Evolutionary conservation across 192 early-diverging fungal genomes (phyloP).

Genomic region (Thoreauomyces humboldtii): DNA sequence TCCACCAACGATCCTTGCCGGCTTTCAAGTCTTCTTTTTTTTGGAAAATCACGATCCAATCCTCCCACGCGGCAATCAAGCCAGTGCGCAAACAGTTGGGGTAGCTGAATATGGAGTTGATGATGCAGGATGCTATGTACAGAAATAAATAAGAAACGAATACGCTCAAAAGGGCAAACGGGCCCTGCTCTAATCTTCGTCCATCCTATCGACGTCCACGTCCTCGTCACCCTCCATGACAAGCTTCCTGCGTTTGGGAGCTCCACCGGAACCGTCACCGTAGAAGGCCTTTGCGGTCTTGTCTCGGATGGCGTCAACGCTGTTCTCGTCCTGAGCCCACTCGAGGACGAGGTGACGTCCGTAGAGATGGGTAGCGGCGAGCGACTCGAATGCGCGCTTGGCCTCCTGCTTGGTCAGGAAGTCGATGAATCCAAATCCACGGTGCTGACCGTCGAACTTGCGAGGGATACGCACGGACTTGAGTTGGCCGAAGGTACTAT

Average conservation of each 20-base stretch:
- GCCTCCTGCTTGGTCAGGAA: constrained; percentile 96
- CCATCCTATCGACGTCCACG: constrained; percentile 21
- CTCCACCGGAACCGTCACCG: constrained; percentile 43
- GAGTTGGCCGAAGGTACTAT: constrained; percentile 85
- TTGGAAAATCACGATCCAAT: no score
- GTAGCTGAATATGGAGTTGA: no score
- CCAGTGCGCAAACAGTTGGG: no score
- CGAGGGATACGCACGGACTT: constrained; percentile 94
- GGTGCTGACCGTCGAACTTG: constrained; percentile 89
- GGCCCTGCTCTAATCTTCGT: constrained; percentile 7
- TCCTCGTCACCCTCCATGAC: constrained; percentile 50
- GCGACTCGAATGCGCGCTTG: constrained; percentile 78
- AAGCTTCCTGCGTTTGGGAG: constrained; percentile 63
- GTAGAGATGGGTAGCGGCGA: constrained; percentile 92
- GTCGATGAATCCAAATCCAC: constrained; percentile 98
- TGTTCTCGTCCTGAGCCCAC: constrained; percentile 86
- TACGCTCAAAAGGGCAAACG: no score
- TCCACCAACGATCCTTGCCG: no score
- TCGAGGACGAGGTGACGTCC: constrained; percentile 95
- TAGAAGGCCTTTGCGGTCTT: constrained; percentile 82
- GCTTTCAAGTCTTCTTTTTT: no score
- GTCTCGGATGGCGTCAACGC: constrained; percentile 77
- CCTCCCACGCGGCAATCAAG: no score
- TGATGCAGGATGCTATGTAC: no score
- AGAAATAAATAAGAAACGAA: no score